Percentiles rank a stretch among this genome's conserved stretches.
These are phyloP conservation scores for Sporodiniella umbellata DNA, from an alignment of 371 early-diverging fungal species.

Conservation along the genomic window DNA sequence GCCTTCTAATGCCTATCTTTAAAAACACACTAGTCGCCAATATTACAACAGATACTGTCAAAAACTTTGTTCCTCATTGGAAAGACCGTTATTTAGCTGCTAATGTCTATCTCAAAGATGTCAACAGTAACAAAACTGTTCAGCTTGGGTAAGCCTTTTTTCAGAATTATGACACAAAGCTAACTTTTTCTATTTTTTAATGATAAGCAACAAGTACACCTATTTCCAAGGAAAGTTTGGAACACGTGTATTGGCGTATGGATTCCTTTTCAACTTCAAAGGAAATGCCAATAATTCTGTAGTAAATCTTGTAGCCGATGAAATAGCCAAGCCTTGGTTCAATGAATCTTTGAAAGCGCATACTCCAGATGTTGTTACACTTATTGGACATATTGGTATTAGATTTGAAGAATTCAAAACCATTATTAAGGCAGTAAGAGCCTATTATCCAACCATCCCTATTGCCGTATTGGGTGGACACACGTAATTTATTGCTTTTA, in stretches of 20 bases:
- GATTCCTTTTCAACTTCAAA: slow-evolving; percentile 54
- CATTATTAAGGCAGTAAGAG: slow-evolving; percentile 50
- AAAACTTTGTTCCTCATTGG: slow-evolving; percentile 52
- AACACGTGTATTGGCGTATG: slow-evolving; percentile 55
- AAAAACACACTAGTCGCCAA: slow-evolving; percentile 24
- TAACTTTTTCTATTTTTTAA: too few relatives aligned
- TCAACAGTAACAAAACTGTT: slow-evolving; percentile 41
- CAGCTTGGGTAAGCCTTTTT: slow-evolving; percentile 46
- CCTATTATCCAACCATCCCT: slow-evolving; percentile 46
- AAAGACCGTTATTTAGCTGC: slow-evolving; percentile 51
- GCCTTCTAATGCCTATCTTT: too few relatives aligned
- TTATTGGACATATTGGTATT: slow-evolving; percentile 55
- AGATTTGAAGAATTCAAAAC: slow-evolving; percentile 45
- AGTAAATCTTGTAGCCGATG: slow-evolving; percentile 41
- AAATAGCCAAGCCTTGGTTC: slow-evolving; percentile 57
- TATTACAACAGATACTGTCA: slow-evolving; percentile 27
- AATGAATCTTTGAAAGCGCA: slow-evolving; percentile 42
- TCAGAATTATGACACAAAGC: too few relatives aligned
- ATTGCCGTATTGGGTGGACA: slow-evolving; percentile 61
- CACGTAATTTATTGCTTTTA: slow-evolving; percentile 13
- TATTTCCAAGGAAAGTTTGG: slow-evolving; percentile 55
- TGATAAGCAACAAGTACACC: too few relatives aligned
- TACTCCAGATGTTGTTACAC: slow-evolving; percentile 49
- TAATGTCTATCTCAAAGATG: slow-evolving; percentile 48
- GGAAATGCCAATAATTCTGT: slow-evolving; percentile 38